A percentile compares a stretch with the other conserved stretches of the same genome.
phyloP scores from a whole-genome alignment of 495 filamentous ascomycete genomes.

The Daldinia grandis region DNA sequence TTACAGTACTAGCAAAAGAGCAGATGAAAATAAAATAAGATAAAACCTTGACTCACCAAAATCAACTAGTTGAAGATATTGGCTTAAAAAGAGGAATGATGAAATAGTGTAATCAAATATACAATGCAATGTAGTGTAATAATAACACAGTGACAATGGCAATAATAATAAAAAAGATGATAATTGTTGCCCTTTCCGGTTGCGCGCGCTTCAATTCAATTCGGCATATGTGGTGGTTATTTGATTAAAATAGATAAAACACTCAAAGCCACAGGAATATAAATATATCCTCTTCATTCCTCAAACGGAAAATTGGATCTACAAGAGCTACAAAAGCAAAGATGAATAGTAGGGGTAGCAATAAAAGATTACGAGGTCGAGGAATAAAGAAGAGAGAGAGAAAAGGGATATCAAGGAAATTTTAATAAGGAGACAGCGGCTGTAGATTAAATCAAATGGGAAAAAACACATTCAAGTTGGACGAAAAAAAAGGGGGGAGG shows the following conservation, averaged over 20 bases:
- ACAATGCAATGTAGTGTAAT: slow-evolving; percentile 10
- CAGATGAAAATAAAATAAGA: not conserved
- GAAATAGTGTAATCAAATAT: not conserved
- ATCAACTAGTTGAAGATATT: not conserved
- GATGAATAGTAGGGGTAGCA: not conserved
- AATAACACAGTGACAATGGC: not conserved
- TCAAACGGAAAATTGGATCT: slow-evolving; percentile 7
- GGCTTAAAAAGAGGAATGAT: not conserved
- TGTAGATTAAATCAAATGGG: slow-evolving; percentile 28
- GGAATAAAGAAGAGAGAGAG: too few species aligned
- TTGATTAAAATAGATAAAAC: slow-evolving; percentile 39
- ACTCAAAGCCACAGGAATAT: slow-evolving; percentile 31
- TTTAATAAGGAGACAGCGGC: slow-evolving; percentile 32
- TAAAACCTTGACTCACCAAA: not conserved
- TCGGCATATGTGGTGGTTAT: slow-evolving; percentile 1
- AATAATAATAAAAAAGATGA: slow-evolving; percentile 1
- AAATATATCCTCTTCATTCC: slow-evolving; percentile 16
- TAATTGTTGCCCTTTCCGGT: slow-evolving; percentile 5
- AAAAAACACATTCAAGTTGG: slow-evolving; percentile 16
- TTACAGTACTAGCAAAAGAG: not conserved
- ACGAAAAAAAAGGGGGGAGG: slow-evolving; percentile 29
- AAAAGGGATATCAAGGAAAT: not conserved
- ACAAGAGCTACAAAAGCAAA: slow-evolving; percentile 16
- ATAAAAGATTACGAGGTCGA: slow-evolving; percentile 21
- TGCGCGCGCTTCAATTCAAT: slow-evolving; percentile 18